Evolutionary conservation across 768 basidiomycete species (phyloP), one percentile per base, ranked within the genome.

Genomic region (Suillus spraguei): DNA sequence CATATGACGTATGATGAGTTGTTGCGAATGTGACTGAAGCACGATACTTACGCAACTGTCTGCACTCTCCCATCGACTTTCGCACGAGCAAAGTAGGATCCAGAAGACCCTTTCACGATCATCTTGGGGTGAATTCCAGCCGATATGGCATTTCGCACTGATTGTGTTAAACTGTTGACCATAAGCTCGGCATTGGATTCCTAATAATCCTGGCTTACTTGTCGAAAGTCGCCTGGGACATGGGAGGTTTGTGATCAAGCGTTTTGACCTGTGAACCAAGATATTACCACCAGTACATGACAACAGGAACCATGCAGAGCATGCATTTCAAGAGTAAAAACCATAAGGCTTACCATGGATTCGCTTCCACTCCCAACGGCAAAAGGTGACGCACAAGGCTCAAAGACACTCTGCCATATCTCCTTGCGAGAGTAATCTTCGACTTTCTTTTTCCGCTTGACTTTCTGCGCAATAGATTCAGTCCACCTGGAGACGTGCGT

Each of bases 71-170:
- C 90, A 16, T 92, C 90, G n/a, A 81, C 78, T 76, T 90, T 94
- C 1, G 88, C 85, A 63, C 92, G 86, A n/a, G 91, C 93, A 75
- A 96, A 96, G 76, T 97, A 97, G 53, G 91, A 93, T 0, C 95
- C 95, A 6, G 90, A 92, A 2, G 91, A 94, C 13, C 95, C 95
- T 70, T 94, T 95, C 5, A 85, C 76, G 58, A 96, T 96, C 86
- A 96, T 91, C 74, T 94, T 93, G 11, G 94, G 94, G 69, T 96
- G 93, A 49, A 93, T 83, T 14, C 92, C 93, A 28, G 88, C 89
- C 7, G 78, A 64, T 66, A 96, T 91, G 16, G 92, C 90, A 63
- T 75, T 81, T 70, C 83, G 85, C 17, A 92, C 87, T 36, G 86
- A 85, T 69, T 87, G 81, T 17, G 85, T 85, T 17, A 89, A 70